These are phyloP conservation scores for Mucor plumbeus DNA, from an alignment of 371 early-diverging fungal species.

Conservation along the genomic window DNA sequence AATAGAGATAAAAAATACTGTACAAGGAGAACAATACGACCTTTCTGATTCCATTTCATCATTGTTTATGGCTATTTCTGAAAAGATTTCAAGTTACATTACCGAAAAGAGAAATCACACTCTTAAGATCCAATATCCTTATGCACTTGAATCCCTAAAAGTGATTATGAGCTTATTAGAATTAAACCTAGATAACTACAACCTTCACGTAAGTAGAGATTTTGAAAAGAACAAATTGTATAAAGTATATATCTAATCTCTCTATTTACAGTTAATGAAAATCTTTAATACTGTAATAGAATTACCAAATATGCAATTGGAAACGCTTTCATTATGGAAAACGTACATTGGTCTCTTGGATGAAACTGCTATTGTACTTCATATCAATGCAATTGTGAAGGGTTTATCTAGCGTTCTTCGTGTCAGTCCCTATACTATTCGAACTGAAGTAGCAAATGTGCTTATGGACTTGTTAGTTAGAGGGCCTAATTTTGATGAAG, in stretches of 20 bases:
- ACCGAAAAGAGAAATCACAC: constrained; percentile 1
- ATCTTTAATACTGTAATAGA: constrained; percentile 12
- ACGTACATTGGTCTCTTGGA: constrained; percentile 6
- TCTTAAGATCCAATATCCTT: constrained; percentile 3
- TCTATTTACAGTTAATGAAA: constrained; percentile 23
- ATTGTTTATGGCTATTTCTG: constrained; percentile 20
- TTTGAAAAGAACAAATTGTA: too few relatives aligned
- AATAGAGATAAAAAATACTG: neutral
- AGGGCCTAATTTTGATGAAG: neutral
- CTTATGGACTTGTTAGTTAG: neutral
- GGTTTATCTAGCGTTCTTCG: neutral
- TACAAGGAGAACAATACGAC: neutral
- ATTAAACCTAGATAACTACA: neutral
- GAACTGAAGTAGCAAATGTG: neutral
- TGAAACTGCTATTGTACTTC: neutral
- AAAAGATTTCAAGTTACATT: constrained; percentile 14
- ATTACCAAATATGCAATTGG: constrained; percentile 12
- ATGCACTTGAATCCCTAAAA: constrained; percentile 11
- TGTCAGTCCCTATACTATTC: neutral
- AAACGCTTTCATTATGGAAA: constrained; percentile 22
- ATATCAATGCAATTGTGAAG: constrained; percentile 8
- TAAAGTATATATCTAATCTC: neutral
- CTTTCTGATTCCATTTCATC: constrained; percentile 4
- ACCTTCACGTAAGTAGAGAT: constrained; percentile 14
- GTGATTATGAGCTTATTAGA: constrained; percentile 14